Conservation (phyloP, 2,329 filamentous ascomycete species). For the Botryosphaeria dothidea region DNA sequence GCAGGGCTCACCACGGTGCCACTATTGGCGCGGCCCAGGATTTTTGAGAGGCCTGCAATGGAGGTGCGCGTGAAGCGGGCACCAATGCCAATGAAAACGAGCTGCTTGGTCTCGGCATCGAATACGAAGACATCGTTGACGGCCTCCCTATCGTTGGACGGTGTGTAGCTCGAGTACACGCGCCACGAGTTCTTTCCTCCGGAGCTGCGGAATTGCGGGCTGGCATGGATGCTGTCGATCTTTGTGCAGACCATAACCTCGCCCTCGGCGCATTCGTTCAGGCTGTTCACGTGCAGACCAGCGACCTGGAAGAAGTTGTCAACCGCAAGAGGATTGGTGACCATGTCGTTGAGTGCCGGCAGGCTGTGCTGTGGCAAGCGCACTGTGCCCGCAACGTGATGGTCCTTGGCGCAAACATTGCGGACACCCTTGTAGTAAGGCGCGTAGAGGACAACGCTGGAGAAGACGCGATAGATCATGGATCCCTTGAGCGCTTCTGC, state of each 20-base stretch:
- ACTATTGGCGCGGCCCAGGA: neutral
- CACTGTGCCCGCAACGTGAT: neutral
- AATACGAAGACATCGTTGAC: neutral
- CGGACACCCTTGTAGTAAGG: conserved; percentile 8
- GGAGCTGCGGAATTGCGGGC: neutral
- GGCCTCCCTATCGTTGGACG: neutral
- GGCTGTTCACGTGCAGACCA: conserved; percentile 16
- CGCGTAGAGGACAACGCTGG: conserved; percentile 17
- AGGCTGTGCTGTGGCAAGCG: no score
- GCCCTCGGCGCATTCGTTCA: neutral
- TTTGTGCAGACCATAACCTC: neutral
- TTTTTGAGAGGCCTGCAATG: neutral
- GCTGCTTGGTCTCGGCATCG: neutral
- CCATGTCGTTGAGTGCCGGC: neutral
- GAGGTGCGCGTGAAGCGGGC: neutral
- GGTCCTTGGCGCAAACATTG: neutral
- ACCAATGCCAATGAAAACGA: neutral
- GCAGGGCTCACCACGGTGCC: neutral
- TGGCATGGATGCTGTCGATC: neutral
- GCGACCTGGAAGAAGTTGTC: conserved; percentile 20
- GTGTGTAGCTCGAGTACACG: neutral
- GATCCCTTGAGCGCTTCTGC: neutral
- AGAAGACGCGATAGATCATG: conserved; percentile 12
- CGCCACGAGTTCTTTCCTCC: neutral
- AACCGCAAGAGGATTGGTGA: conserved; percentile 11